A percentile compares a stretch with the other conserved stretches of the same genome.
Evolutionary conservation across 2,329 filamentous ascomycete species (phyloP).

Genomic region (Orbilia oligospora): DNA sequence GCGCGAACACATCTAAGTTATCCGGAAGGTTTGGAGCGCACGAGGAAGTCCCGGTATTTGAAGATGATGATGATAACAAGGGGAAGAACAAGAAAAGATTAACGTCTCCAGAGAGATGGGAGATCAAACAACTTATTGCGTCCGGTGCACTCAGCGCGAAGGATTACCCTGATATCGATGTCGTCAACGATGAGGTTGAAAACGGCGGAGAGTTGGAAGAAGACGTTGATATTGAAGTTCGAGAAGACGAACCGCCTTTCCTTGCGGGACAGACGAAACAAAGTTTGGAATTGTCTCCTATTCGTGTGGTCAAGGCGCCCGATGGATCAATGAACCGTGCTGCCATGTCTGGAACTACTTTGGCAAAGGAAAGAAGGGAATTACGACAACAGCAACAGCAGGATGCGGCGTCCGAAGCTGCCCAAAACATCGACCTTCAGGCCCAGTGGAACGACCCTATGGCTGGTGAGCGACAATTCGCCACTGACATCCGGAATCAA

Average conservation of each 20-base stretch:
- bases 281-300: constrained; percentile 92
- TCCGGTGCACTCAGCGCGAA: constrained; percentile 93
- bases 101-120: constrained; percentile 97
- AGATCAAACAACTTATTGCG: constrained; percentile 95
- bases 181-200: constrained; percentile 90
- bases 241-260: constrained; percentile 96
- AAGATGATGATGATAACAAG: constrained; percentile 73
- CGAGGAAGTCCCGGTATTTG: constrained; percentile 75
- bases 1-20: constrained; percentile 88
- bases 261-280: constrained; percentile 96
- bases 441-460: constrained; percentile 98
- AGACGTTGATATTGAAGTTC: constrained; percentile 96
- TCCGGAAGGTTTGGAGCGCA: constrained; percentile 74
- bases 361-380: constrained; percentile 92
- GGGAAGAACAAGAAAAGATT: constrained; percentile 85
- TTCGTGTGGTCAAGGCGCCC: constrained; percentile 95
- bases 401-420: constrained; percentile 79
- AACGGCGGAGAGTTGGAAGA: constrained; percentile 89
- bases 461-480: constrained; percentile 88
- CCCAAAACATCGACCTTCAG: constrained; percentile 83
- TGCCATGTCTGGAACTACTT: constrained; percentile 89
- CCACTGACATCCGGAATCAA: constrained; percentile 81
- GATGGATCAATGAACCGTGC: constrained; percentile 98
- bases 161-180: constrained; percentile 93
- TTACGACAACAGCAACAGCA: constrained; percentile 89